Conservation (phyloP, 257 asterid species). For the Solanum arcanum region DNA sequence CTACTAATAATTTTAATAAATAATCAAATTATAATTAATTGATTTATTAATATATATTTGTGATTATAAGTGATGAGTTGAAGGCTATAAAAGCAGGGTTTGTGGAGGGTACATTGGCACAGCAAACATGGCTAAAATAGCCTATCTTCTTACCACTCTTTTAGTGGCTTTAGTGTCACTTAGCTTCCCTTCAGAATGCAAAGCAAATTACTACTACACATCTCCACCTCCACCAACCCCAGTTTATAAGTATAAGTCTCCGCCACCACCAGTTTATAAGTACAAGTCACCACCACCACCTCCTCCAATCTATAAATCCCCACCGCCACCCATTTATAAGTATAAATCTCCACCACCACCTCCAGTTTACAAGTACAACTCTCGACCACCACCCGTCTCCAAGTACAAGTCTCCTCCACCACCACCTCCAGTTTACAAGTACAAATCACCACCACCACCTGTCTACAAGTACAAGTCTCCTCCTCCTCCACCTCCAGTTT, state of each 20-base stretch:
- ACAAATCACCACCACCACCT: too few species aligned
- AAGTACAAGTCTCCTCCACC: too few species aligned
- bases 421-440: too few species aligned
- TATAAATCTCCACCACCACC: constrained; percentile 1
- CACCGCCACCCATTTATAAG: not conserved
- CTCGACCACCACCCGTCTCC: too few species aligned
- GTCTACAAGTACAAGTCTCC: too few species aligned
- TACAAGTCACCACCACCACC: constrained; percentile 13
- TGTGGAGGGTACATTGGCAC: not conserved
- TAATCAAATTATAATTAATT: not conserved
- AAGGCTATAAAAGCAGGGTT: not conserved
- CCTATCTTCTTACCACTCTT: not conserved
- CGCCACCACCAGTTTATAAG: not conserved
- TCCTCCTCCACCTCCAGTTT: too few species aligned
- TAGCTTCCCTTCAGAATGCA: not conserved
- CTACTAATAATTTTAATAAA: not conserved
- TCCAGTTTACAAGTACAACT: too few species aligned
- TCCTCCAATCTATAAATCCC: not conserved
- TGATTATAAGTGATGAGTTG: not conserved
- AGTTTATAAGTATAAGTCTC: not conserved
- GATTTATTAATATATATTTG: not conserved
- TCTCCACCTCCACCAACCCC: constrained; percentile 10
- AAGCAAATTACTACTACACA: not conserved
- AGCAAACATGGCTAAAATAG: constrained; percentile 1
- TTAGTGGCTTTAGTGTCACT: constrained; percentile 7